Conservation (phyloP, 1,284 basidiomycete genomes). For the Leccinum pallidistipes region DNA sequence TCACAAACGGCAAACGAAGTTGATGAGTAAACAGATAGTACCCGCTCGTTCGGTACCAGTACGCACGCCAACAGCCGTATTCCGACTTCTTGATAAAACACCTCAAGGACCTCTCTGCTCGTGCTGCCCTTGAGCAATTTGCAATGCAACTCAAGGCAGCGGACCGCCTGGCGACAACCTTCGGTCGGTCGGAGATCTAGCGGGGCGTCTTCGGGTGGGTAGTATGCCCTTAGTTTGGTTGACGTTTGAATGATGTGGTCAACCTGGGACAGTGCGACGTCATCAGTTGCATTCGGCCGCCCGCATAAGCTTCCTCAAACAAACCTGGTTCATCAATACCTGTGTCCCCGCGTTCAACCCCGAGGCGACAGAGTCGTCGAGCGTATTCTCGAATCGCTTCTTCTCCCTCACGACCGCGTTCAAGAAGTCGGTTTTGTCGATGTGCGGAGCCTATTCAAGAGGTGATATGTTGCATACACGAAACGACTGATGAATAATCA, state of each 20-base stretch:
- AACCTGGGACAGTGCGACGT: conserved; percentile 51
- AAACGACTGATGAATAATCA: not conserved
- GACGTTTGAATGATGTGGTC: conserved; percentile 88
- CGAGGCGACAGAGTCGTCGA: conserved; percentile 92
- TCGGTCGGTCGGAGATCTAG: conserved; percentile 82
- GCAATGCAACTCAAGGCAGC: conserved; percentile 88
- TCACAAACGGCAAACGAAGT: not conserved
- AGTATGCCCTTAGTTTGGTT: conserved; percentile 88
- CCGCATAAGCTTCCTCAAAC: not conserved
- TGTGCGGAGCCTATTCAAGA: conserved; percentile 67
- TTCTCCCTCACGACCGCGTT: conserved; percentile 95
- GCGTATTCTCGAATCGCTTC: conserved; percentile 88
- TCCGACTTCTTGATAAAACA: conserved; percentile 97
- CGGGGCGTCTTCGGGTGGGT: conserved; percentile 75
- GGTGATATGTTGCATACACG: not conserved
- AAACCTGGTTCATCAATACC: conserved; percentile 91
- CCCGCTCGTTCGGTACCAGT: not conserved
- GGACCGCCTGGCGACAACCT: conserved; percentile 85
- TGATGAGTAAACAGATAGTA: not conserved
- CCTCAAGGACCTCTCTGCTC: conserved; percentile 93
- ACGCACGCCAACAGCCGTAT: conserved; percentile 85
- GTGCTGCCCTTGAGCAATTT: conserved; percentile 90
- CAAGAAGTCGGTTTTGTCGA: conserved; percentile 91
- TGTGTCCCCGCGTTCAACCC: conserved; percentile 96
- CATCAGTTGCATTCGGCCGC: conserved; percentile 8